These are phyloP conservation scores for Ceratobasidium sp. DNA, from an alignment of 1,284 basidiomycete species.

Conservation along the genomic window DNA sequence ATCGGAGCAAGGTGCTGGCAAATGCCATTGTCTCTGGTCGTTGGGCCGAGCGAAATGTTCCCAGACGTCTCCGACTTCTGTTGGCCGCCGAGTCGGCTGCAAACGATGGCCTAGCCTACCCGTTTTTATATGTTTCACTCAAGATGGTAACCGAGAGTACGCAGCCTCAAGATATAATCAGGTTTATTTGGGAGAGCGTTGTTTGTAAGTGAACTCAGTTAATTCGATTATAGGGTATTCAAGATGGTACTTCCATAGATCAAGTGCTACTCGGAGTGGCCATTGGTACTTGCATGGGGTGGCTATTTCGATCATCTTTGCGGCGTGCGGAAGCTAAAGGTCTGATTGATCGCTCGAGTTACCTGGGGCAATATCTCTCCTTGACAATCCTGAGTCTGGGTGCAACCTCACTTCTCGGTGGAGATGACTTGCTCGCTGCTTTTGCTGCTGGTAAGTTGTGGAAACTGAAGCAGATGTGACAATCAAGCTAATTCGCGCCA, in stretches of 20 bases:
- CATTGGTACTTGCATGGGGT: constrained; percentile 80
- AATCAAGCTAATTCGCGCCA: neutral
- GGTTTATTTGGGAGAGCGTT: constrained; percentile 7
- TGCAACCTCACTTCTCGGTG: constrained; percentile 78
- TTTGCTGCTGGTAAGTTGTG: constrained; percentile 82
- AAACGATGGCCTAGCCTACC: constrained; percentile 90
- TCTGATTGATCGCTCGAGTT: constrained; percentile 23
- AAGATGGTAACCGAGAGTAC: constrained; percentile 11
- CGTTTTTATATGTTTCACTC: constrained; percentile 68
- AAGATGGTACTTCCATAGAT: constrained; percentile 61
- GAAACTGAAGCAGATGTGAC: neutral
- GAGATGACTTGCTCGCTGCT: constrained; percentile 87
- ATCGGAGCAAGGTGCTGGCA: constrained; percentile 55
- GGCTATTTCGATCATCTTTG: constrained; percentile 59
- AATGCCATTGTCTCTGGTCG: constrained; percentile 77
- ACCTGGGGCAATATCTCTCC: constrained; percentile 72
- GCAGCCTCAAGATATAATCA: neutral
- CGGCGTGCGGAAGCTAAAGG: constrained; percentile 70
- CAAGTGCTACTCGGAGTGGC: constrained; percentile 85
- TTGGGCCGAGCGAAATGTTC: constrained; percentile 90
- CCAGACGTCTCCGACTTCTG: constrained; percentile 78
- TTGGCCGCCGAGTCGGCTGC: constrained; percentile 92
- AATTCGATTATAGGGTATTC: neutral
- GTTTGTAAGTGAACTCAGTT: neutral
- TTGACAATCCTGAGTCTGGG: constrained; percentile 84